Evolutionary conservation across 2,329 filamentous ascomycete genomes (phyloP).

Genomic region (Fusarium abutilonis): DNA sequence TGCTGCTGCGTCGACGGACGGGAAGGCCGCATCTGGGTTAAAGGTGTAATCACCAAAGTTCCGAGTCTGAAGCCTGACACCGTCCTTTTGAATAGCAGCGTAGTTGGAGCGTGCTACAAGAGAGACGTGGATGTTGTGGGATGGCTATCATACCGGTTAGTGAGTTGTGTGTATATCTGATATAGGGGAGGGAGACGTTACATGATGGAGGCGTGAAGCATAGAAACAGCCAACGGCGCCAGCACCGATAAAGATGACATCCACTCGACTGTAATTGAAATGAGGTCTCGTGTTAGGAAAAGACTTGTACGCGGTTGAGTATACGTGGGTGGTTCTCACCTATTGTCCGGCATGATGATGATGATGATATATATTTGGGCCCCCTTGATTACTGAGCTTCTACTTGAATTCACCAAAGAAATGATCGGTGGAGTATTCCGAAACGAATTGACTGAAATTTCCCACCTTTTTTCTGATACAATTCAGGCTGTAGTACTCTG

Average conservation of each 20-base stretch:
- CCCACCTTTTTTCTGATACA: background rate
- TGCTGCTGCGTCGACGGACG: slow-evolving; percentile 67
- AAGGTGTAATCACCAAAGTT: slow-evolving; percentile 75
- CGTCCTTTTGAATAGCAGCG: slow-evolving; percentile 66
- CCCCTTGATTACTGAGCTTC: background rate
- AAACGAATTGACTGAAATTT: background rate
- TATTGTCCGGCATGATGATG: slow-evolving; percentile 30
- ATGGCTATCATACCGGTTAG: slow-evolving; percentile 51
- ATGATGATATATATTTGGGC: slow-evolving; percentile 3
- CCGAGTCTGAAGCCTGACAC: slow-evolving; percentile 72
- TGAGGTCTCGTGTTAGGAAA: slow-evolving; percentile 3
- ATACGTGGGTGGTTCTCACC: slow-evolving; percentile 18
- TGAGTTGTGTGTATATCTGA: slow-evolving; percentile 9
- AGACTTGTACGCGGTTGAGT: background rate
- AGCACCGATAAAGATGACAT: slow-evolving; percentile 74
- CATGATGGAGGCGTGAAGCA: slow-evolving; percentile 72
- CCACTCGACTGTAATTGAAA: slow-evolving; percentile 47
- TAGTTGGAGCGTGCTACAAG: slow-evolving; percentile 81
- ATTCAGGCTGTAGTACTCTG: background rate
- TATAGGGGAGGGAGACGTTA: slow-evolving; percentile 45
- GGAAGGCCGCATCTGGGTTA: slow-evolving; percentile 68
- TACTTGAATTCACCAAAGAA: slow-evolving; percentile 2
- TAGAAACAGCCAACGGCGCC: slow-evolving; percentile 80
- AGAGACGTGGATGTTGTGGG: slow-evolving; percentile 67
- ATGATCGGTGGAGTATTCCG: slow-evolving; percentile 1